Conservation (phyloP, 2,329 filamentous ascomycete genomes). For the Apiospora sp. region DNA sequence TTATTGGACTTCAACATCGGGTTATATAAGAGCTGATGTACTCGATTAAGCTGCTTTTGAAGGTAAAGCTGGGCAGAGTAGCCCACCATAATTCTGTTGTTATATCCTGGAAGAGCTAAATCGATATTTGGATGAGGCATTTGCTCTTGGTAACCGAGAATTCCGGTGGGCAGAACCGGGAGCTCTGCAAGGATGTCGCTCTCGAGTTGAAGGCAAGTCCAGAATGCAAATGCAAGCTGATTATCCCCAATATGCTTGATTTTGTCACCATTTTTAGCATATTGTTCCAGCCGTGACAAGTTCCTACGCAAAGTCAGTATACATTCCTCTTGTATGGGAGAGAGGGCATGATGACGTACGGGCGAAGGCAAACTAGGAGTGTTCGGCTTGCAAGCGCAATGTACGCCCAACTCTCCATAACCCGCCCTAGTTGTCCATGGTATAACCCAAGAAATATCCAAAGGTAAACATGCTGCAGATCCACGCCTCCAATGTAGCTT, state of each 20-base stretch:
- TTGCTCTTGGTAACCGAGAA: constrained; percentile 67
- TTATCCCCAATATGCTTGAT: constrained; percentile 62
- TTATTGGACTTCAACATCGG: constrained; percentile 46
- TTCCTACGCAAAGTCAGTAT: constrained; percentile 47
- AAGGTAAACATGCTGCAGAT: constrained; percentile 84
- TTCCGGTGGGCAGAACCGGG: constrained; percentile 66
- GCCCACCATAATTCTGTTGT: constrained; percentile 60
- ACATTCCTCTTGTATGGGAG: constrained; percentile 22
- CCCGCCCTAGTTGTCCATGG: constrained; percentile 84
- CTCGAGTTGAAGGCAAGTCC: constrained; percentile 93
- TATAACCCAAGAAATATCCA: constrained; percentile 87
- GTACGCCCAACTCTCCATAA: constrained; percentile 81
- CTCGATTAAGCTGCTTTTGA: constrained; percentile 69
- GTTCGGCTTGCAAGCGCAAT: constrained; percentile 65
- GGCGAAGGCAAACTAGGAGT: constrained; percentile 77
- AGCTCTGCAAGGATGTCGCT: constrained; percentile 95
- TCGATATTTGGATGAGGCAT: constrained; percentile 72
- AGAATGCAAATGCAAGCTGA: constrained; percentile 79
- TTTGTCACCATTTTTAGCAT: constrained; percentile 46
- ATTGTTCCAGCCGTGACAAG: constrained; percentile 55
- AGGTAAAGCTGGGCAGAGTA: constrained; percentile 71
- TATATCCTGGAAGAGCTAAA: constrained; percentile 52
- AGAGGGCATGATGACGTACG: constrained; percentile 57
- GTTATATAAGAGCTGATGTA: constrained; percentile 65
- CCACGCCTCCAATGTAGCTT: constrained; percentile 79